Percentiles rank a stretch among this genome's conserved stretches.
Evolutionary conservation across 2,329 filamentous ascomycete species (phyloP).

Genomic region (Fragosphaeria purpurea): DNA sequence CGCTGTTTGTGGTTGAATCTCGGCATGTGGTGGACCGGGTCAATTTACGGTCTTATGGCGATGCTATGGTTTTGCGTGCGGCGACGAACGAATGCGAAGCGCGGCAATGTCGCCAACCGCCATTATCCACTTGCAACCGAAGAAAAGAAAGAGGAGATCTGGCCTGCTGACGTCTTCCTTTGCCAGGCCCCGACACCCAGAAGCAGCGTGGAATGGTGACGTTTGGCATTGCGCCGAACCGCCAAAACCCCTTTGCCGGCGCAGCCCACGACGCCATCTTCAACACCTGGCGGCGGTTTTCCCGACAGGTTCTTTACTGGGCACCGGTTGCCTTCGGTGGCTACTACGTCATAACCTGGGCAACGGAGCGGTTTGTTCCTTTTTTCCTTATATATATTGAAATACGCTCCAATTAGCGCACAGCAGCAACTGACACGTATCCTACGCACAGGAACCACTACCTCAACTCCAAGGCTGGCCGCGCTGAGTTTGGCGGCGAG

Average conservation of each 20-base stretch:
- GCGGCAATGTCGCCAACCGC: no score
- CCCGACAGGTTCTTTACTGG: slow-evolving; percentile 81
- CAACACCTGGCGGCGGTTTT: slow-evolving; percentile 86
- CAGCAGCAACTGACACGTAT: not conserved
- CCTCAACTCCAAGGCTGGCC: slow-evolving; percentile 69
- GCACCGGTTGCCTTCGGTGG: slow-evolving; percentile 66
- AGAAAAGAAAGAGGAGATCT: not conserved
- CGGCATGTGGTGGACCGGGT: no score
- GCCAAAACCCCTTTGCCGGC: slow-evolving; percentile 78
- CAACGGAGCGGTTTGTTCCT: slow-evolving; percentile 66
- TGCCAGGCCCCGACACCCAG: slow-evolving; percentile 12
- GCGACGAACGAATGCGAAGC: no score
- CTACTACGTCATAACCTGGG: slow-evolving; percentile 85
- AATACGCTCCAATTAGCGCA: no score
- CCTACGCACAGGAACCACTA: slow-evolving; percentile 58
- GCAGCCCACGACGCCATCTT: slow-evolving; percentile 74
- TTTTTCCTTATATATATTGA: no score
- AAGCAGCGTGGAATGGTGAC: slow-evolving; percentile 51
- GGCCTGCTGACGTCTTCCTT: not conserved
- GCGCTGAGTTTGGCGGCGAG: slow-evolving; percentile 38
- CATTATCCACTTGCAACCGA: no score
- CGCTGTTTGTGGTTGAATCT: no score
- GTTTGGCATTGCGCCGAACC: slow-evolving; percentile 77
- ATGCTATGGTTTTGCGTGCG: no score
- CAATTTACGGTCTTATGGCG: no score